Conservation (phyloP, 495 filamentous ascomycete species). For the Hypoxylon perforatum region DNA sequence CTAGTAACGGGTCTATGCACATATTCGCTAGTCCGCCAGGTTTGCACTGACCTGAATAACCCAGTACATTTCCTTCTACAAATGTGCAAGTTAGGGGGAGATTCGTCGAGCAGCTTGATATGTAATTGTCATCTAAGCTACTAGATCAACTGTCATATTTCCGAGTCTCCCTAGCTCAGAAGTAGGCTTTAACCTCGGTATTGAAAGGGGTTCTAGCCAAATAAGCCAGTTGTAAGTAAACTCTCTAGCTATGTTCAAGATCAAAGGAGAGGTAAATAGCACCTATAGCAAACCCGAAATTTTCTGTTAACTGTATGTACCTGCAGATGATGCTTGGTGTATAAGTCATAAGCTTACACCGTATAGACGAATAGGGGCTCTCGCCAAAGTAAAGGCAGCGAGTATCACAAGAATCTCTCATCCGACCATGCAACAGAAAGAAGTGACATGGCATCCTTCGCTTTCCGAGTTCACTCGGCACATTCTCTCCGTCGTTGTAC, state of each 20-base stretch:
- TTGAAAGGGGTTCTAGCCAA: not conserved
- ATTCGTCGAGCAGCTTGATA: slow-evolving; percentile 5
- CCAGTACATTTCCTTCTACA: slow-evolving; percentile 14
- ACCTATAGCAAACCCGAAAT: no score
- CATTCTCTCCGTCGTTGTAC: slow-evolving; percentile 16
- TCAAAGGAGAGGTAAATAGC: no score
- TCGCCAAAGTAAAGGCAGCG: slow-evolving; percentile 32
- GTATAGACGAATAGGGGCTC: slow-evolving; percentile 33
- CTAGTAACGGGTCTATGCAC: slow-evolving; percentile 41
- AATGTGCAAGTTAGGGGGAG: slow-evolving; percentile 10
- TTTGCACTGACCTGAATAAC: slow-evolving; percentile 31
- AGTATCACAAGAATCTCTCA: slow-evolving; percentile 32
- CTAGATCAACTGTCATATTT: not conserved
- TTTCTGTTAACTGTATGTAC: no score
- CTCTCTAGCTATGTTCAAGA: no score
- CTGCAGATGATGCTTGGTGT: not conserved
- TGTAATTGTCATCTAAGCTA: not conserved
- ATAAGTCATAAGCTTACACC: slow-evolving; percentile 14
- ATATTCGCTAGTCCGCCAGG: slow-evolving; percentile 35
- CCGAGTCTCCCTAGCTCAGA: not conserved
- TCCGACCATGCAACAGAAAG: slow-evolving; percentile 7
- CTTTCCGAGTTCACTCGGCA: slow-evolving; percentile 20
- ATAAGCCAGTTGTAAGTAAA: no score
- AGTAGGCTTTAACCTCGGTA: not conserved
- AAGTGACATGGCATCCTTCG: slow-evolving; percentile 36